Evolutionary conservation across 2,329 filamentous ascomycete genomes (phyloP), one percentile per base, ranked within the genome.

Genomic region (Aureobasidium uvarum): DNA sequence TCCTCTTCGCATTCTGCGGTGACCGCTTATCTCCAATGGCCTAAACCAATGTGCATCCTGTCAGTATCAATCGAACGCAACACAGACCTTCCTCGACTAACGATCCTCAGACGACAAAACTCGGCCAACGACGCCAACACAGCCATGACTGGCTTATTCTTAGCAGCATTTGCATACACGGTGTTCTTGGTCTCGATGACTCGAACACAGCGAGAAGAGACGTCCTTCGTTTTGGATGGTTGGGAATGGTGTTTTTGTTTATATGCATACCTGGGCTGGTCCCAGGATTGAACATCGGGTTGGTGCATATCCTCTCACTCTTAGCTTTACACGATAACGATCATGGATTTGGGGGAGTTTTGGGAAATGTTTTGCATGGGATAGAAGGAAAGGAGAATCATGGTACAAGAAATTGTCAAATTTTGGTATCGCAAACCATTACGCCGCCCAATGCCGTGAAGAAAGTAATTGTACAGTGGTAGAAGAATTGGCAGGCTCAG

Each of bases 401-500:
- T 18, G 20, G 25, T n/a, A 43, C 14, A 39, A 48, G n/a, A 31
- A 38, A 60, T 48, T 48, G 45, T 39, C 28, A 38, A 63, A 51
- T 50, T 48, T 62, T 62, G 43, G 58, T 62, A 62, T 62, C 56
- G 45, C 58, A 62, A 51, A 45, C 60, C 60, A 50, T 38, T 54
- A 54, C 58, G 60, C 46, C 60, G 25, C 46, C 60, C 48, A 54
- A 63, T 62, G 60, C 48, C 48, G 60, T 54, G 36, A 41, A 38
- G 25, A 46, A 13, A 63, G 25, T 48, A 48, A 18, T 48, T 60
- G 56, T 60, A 55, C 46, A 66, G 23, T 28, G 43, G 18, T 18
- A 46, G 10, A 36, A 25, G 25, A 8, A 45, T 16, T 33, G 43
- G 16, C 7, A 25, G 6, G 43, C 18, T 65, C 63, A 76, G 5